A percentile compares a stretch with the other conserved stretches of the same genome.
phyloP scores from a whole-genome alignment of 1,284 basidiomycete species.

The Jaminaea rosea region DNA sequence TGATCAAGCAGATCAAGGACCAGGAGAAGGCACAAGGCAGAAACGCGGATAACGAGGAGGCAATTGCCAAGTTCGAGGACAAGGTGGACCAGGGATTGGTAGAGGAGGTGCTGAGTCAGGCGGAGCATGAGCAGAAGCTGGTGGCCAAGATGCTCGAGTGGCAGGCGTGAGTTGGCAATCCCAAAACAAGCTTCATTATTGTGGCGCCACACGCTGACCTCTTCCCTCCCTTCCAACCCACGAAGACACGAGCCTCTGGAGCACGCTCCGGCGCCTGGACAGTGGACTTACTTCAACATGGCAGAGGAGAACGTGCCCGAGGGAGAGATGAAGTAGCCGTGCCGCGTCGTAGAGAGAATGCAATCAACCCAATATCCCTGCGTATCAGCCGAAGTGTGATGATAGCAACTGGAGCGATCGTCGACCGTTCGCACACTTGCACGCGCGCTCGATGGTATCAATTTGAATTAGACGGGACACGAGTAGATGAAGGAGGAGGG shows the following conservation, averaged over 20 bases:
- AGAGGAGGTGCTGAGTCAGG: slow-evolving; percentile 73
- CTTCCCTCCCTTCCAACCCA: background rate
- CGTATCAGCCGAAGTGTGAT: no score
- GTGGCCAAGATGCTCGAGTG: slow-evolving; percentile 80
- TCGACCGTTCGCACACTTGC: no score
- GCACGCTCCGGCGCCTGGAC: slow-evolving; percentile 67
- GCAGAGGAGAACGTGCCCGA: slow-evolving; percentile 39
- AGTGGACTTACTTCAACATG: slow-evolving; percentile 68
- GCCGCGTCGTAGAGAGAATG: no score
- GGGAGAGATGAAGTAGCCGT: no score
- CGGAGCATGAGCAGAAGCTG: slow-evolving; percentile 69
- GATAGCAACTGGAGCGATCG: no score
- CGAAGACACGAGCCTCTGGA: slow-evolving; percentile 78
- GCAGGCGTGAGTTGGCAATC: slow-evolving; percentile 69
- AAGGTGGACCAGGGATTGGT: slow-evolving; percentile 51
- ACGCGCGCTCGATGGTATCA: no score
- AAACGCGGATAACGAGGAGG: slow-evolving; percentile 56
- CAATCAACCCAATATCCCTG: no score
- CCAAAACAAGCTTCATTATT: background rate
- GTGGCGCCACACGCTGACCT: background rate
- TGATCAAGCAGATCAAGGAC: slow-evolving; percentile 55
- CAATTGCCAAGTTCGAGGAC: slow-evolving; percentile 62
- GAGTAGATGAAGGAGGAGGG: no score
- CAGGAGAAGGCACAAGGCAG: slow-evolving; percentile 11
- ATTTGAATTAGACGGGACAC: no score